phyloP scores from a whole-genome alignment of 2,329 filamentous ascomycete species.

The Colletotrichum lindemuthianum region DNA sequence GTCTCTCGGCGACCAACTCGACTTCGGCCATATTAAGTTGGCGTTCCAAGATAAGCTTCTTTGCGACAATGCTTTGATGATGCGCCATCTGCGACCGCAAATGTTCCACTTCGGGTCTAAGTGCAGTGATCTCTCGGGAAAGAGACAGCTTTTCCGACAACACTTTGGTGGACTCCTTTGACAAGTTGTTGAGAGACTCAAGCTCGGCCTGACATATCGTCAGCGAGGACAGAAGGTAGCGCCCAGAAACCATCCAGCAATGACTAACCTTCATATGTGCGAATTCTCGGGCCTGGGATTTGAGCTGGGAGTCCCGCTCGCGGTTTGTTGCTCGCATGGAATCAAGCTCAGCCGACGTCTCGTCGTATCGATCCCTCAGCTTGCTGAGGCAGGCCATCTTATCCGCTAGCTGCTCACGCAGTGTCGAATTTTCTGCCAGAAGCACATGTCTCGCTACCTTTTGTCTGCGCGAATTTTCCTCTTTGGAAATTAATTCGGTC shows the following conservation, averaged over 20 bases:
- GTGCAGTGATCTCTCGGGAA: conserved; percentile 59
- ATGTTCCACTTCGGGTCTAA: conserved; percentile 67
- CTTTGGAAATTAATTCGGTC: conserved; percentile 74
- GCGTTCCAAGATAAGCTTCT: conserved; percentile 83
- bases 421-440: conserved; percentile 76
- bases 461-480: conserved; percentile 78
- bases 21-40: conserved; percentile 81
- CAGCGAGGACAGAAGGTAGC: neutral
- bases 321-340: conserved; percentile 53
- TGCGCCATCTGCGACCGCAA: conserved; percentile 63
- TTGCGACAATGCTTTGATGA: conserved; percentile 76
- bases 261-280: conserved; percentile 56
- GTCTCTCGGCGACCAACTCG: conserved; percentile 82
- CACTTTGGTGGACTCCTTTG: conserved; percentile 75
- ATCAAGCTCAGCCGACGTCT: conserved; percentile 54
- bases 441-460: conserved; percentile 76
- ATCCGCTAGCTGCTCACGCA: conserved; percentile 71
- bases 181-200: conserved; percentile 71
- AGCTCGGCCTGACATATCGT: conserved; percentile 70
- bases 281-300: conserved; percentile 60
- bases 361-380: conserved; percentile 52
- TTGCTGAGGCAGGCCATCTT: conserved; percentile 68
- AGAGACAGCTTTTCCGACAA: conserved; percentile 68
- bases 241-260: too few relatives aligned
- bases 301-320: conserved; percentile 58